Conservation (phyloP, 2,329 filamentous ascomycete species). For the Claviceps sorghi region DNA sequence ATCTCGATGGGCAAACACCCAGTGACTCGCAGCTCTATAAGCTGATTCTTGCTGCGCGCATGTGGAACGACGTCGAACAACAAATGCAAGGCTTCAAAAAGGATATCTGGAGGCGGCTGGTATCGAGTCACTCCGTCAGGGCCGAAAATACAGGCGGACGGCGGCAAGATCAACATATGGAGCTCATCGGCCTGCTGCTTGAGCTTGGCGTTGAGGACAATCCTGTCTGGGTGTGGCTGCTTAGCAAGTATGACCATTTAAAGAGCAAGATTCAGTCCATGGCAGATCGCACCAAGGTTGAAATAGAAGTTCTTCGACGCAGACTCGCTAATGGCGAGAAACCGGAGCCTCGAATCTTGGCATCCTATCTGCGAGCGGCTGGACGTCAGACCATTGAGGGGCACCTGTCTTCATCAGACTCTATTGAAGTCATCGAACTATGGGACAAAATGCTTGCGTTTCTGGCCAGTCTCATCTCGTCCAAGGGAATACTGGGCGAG, state of each 20-base stretch:
- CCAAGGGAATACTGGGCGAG: slow-evolving; percentile 73
- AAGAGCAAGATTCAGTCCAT: slow-evolving; percentile 70
- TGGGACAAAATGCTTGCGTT: slow-evolving; percentile 82
- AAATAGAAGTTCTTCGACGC: slow-evolving; percentile 81
- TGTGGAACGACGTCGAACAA: slow-evolving; percentile 88
- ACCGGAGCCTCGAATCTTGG: slow-evolving; percentile 53
- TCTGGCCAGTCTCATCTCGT: slow-evolving; percentile 58
- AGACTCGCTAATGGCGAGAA: slow-evolving; percentile 62
- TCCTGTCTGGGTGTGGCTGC: slow-evolving; percentile 90
- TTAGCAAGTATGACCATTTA: slow-evolving; percentile 77
- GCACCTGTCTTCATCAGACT: slow-evolving; percentile 54
- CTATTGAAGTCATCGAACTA: slow-evolving; percentile 66
- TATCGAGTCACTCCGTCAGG: slow-evolving; percentile 46
- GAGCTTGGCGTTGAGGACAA: slow-evolving; percentile 92
- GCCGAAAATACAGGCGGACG: slow-evolving; percentile 33
- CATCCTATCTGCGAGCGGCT: slow-evolving; percentile 61
- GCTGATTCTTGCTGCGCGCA: slow-evolving; percentile 73
- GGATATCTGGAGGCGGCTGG: slow-evolving; percentile 72
- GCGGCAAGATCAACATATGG: slow-evolving; percentile 73
- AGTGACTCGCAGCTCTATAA: slow-evolving; percentile 72
- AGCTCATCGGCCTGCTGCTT: slow-evolving; percentile 75
- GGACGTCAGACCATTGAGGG: slow-evolving; percentile 51
- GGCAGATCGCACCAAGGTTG: slow-evolving; percentile 75
- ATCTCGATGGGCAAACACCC: slow-evolving; percentile 39
- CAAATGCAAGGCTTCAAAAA: slow-evolving; percentile 80